Evolutionary conservation across 768 basidiomycete genomes (phyloP).

Genomic region (Amanita rimosa): DNA sequence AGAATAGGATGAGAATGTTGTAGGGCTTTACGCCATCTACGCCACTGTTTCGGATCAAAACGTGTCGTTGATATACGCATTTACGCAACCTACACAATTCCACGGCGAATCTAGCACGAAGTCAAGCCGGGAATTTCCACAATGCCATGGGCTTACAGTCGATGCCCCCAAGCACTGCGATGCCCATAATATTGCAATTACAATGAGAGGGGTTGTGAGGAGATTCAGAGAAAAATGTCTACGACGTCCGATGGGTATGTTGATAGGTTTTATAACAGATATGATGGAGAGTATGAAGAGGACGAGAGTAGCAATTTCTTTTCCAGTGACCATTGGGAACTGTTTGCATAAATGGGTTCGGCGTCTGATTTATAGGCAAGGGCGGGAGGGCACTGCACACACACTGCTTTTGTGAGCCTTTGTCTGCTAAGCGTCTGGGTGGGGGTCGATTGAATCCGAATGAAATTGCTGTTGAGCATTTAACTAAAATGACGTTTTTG

Average conservation of each 20-base stretch:
- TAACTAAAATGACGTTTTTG: no score
- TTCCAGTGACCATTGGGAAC: slow-evolving; percentile 28
- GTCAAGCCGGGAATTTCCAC: background rate
- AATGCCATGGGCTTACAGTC: slow-evolving; percentile 7
- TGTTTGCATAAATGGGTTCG: background rate
- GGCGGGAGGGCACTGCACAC: no score
- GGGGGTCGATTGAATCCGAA: no score
- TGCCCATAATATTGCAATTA: slow-evolving; percentile 43
- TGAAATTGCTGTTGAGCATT: no score
- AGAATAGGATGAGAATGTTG: slow-evolving; percentile 88
- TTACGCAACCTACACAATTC: slow-evolving; percentile 47
- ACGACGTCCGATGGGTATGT: slow-evolving; percentile 25
- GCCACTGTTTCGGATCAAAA: slow-evolving; percentile 6
- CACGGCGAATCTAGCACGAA: slow-evolving; percentile 42
- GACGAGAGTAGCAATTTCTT: slow-evolving; percentile 37
- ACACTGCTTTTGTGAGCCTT: no score
- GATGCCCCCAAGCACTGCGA: slow-evolving; percentile 38
- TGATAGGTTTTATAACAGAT: slow-evolving; percentile 37
- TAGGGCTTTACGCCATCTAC: slow-evolving; percentile 74
- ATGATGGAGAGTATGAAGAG: slow-evolving; percentile 42
- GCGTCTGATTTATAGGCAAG: no score
- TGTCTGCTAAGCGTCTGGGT: no score
- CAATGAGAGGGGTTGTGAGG: slow-evolving; percentile 41
- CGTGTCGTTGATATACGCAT: background rate
- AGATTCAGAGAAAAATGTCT: slow-evolving; percentile 32